Conservation (phyloP, 495 filamentous ascomycete genomes). For the Penicillium cataractarum region DNA sequence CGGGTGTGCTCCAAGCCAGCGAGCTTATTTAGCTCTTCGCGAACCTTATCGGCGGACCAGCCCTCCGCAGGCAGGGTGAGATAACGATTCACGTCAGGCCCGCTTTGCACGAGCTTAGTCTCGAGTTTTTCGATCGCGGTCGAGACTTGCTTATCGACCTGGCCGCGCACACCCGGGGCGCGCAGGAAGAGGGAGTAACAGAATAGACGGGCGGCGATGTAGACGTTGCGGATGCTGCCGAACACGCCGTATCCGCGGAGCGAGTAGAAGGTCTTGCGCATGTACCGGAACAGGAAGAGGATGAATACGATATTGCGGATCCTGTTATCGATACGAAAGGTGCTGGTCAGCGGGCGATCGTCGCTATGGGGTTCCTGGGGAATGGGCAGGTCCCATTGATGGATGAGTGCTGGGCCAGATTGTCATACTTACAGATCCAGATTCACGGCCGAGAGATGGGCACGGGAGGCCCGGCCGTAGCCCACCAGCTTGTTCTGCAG, state of each 20-base stretch:
- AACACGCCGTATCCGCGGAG: slow-evolving; percentile 86
- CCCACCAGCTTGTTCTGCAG: slow-evolving; percentile 50
- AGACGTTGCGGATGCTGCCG: slow-evolving; percentile 75
- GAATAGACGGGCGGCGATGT: slow-evolving; percentile 66
- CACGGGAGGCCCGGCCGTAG: slow-evolving; percentile 53
- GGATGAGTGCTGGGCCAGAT: neutral
- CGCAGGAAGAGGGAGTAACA: slow-evolving; percentile 86
- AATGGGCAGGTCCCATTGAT: slow-evolving; percentile 9
- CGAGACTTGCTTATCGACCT: slow-evolving; percentile 78
- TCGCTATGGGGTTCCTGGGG: slow-evolving; percentile 1
- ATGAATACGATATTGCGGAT: slow-evolving; percentile 88
- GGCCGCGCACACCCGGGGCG: slow-evolving; percentile 77
- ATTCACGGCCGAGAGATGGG: slow-evolving; percentile 67
- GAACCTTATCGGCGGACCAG: slow-evolving; percentile 77
- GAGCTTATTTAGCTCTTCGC: slow-evolving; percentile 77
- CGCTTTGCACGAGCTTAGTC: slow-evolving; percentile 74
- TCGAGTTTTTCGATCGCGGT: slow-evolving; percentile 72
- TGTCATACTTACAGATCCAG: slow-evolving; percentile 72
- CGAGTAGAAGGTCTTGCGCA: slow-evolving; percentile 77
- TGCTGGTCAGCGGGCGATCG: slow-evolving; percentile 21
- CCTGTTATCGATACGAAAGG: slow-evolving; percentile 43
- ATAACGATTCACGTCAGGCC: slow-evolving; percentile 73
- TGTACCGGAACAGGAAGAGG: slow-evolving; percentile 86
- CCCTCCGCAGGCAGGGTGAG: slow-evolving; percentile 81
- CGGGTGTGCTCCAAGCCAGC: slow-evolving; percentile 87